Base-by-base conservation (phyloP, 352 stramenopile genomes). In the Phytophthora europaea region DNA sequence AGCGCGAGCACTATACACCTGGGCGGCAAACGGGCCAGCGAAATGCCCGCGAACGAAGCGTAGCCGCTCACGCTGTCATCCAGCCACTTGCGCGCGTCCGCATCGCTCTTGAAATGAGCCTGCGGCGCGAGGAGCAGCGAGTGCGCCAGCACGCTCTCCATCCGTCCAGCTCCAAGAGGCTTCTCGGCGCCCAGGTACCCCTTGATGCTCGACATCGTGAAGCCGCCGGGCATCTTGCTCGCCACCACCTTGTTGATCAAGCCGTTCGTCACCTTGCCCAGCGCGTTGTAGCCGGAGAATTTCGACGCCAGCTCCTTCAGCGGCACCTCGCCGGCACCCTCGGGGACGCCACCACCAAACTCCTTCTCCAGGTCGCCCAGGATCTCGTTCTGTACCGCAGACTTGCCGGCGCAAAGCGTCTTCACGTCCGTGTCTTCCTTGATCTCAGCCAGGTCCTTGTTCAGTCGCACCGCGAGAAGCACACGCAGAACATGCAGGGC, bases 361-460 rank as follows among this genome's bases (percentile, higher is more conserved):
- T 97, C 91, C 72, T 94, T 94, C 64, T 94, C 90, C 6, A 97
- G 65, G 48, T 97, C 91, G 18, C 91, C 91, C 52, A 95, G 81
- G 50, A 97, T 93, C 61, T 97, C 91, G 63, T 97, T 97, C 76
- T 96, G 90, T 12, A 95, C 78, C 13, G 91, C 91, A 43, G 87
- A 95, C 70, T 97, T 97, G 45, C 91, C 91, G 26, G 84, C 89
- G 15, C 81, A 94, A 3, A 97, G 78, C 13, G 82, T 89, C 76
- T 96, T 94, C 16, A 97, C 79, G 33, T 93, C 84, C 10, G 89
- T 88, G 23, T 92, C 85, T 6, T 86, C 82, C 36, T 80, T 85
- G 38, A 97, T 84, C 45, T 96, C 88, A 22, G 52, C 55, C 15
- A 96, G 62, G 1, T 80, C 53, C 78, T 95, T 96, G 76, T 95